These are phyloP conservation scores for Obelidium mucronatum DNA, from an alignment of 192 early-diverging fungal species.

Conservation along the genomic window DNA sequence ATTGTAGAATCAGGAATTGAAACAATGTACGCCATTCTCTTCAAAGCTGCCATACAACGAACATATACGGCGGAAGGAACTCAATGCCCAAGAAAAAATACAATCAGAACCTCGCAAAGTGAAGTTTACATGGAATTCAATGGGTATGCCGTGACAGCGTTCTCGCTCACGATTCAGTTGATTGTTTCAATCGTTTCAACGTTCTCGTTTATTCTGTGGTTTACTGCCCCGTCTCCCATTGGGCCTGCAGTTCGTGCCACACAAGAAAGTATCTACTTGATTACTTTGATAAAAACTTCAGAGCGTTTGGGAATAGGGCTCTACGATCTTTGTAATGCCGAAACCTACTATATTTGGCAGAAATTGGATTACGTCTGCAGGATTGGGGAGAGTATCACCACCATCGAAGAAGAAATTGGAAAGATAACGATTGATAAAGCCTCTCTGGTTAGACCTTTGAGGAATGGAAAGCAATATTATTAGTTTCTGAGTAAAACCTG, in stretches of 20 bases:
- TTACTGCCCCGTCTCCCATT: slow-evolving; percentile 5
- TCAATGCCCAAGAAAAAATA: slow-evolving; percentile 4
- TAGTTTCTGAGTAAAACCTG: neutral
- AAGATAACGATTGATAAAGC: slow-evolving; percentile 18
- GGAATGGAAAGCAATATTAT: neutral
- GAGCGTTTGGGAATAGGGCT: neutral
- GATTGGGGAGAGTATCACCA: slow-evolving; percentile 21
- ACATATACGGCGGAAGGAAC: slow-evolving; percentile 14
- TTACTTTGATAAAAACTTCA: slow-evolving; percentile 8
- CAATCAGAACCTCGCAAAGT: neutral
- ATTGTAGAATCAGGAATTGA: slow-evolving; percentile 32
- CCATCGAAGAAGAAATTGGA: slow-evolving; percentile 8
- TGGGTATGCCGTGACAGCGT: neutral
- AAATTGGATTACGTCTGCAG: neutral
- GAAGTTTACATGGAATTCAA: neutral
- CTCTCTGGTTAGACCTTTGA: neutral
- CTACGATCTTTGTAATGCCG: slow-evolving; percentile 11
- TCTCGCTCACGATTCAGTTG: neutral
- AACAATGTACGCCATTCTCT: slow-evolving; percentile 28
- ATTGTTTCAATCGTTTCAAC: neutral
- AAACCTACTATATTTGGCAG: slow-evolving; percentile 27
- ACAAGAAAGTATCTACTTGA: slow-evolving; percentile 20
- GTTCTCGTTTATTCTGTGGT: neutral
- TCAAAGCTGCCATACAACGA: slow-evolving; percentile 15
- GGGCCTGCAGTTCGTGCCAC: slow-evolving; percentile 13